Evolutionary conservation across 129 eudicot species (phyloP), one percentile per base, ranked within the genome.

Genomic region (Oenanthe sinensis): DNA sequence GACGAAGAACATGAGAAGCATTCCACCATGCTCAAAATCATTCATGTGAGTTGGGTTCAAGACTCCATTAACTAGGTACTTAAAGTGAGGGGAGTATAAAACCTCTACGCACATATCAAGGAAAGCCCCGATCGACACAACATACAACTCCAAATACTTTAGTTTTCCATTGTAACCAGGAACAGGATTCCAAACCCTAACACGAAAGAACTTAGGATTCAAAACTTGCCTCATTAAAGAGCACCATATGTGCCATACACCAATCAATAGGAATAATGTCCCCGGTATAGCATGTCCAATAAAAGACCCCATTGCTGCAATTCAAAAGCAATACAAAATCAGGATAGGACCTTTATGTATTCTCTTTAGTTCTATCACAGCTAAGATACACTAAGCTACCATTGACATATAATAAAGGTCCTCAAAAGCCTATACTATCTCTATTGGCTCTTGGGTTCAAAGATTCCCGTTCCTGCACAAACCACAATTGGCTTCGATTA

Each of bases 1-100:
- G 80, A 91, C 84, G 83, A 90, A 89, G 93, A 94, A 91, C 98
- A 94, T 91, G 80, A 94, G 80, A 67, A 94, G 98, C 98, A 94
- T 94, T 24, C 97, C 98, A 3, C 90, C 88, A 71, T 94, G 98
- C 80, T 94, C 98, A 76, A 91, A 94, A 80, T 94, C 88, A 79
- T 91, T 94, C 97, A 94, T 84, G 74, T 90, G 97, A 72, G 79
- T 54, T 28, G 97, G 96, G 83, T 94, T 91, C 86, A 94, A 86
- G 14, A 85, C 90, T 4, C 98, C 98, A 73, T 91, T 30, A 63
- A 89, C 93, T 75, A 91, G 82, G 83, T 88, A 85, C 78, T 85
- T 86, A 73, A 94, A 95, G 74, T 91, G 96, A 19, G 98, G 90
- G 11, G 97, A 81, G 81, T 89, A 91, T n/a, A 94, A 80, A 80